Evolutionary conservation across 768 basidiomycete species (phyloP).

Genomic region (Boletus fagicola): DNA sequence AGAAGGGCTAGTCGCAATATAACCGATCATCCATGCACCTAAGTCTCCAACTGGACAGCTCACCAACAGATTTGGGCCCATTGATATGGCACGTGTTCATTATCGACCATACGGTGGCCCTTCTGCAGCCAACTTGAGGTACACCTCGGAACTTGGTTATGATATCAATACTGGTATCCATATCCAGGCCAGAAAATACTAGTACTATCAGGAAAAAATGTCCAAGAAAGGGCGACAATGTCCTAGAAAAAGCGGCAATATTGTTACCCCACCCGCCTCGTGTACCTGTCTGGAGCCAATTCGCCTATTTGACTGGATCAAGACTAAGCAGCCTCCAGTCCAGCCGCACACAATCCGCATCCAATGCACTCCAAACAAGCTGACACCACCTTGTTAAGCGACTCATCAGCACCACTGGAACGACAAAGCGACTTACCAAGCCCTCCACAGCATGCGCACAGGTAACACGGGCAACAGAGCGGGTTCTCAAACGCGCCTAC

Average conservation of each 20-base stretch:
- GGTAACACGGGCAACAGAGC: slow-evolving; percentile 66
- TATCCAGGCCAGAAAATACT: background rate
- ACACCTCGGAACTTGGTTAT: background rate
- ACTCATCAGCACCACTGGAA: background rate
- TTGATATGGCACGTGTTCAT: background rate
- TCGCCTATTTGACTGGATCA: background rate
- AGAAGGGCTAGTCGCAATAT: background rate
- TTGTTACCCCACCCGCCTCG: background rate
- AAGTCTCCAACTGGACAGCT: background rate
- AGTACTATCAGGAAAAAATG: background rate
- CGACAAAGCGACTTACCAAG: slow-evolving; percentile 44
- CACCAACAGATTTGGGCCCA: background rate
- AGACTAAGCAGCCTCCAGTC: slow-evolving; percentile 21
- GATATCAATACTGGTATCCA: background rate
- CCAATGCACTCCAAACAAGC: slow-evolving; percentile 68
- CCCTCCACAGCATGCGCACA: slow-evolving; percentile 71
- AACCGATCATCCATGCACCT: background rate
- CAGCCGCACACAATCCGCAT: slow-evolving; percentile 66
- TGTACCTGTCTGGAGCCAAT: background rate
- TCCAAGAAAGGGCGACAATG: background rate
- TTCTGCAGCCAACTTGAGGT: background rate
- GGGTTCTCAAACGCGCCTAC: slow-evolving; percentile 60
- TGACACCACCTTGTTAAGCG: slow-evolving; percentile 25
- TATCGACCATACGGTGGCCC: background rate
- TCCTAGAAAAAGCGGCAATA: background rate